Conservation (phyloP, 2,329 filamentous ascomycete genomes). For the Colletotrichum tropicale region DNA sequence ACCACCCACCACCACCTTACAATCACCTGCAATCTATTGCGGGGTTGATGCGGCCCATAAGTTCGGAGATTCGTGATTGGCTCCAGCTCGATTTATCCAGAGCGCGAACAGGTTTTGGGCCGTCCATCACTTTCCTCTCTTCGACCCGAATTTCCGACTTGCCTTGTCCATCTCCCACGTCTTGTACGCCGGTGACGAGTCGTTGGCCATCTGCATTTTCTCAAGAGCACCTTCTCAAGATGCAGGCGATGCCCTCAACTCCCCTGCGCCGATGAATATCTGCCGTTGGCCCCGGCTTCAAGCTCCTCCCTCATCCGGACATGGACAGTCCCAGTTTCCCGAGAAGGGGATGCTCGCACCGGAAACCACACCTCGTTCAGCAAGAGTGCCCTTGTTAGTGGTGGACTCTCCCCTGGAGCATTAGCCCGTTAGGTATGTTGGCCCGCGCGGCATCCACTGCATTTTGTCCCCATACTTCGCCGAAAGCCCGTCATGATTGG, state of each 20-base stretch:
- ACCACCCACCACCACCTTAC: background rate
- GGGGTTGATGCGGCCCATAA: background rate
- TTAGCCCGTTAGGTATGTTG: background rate
- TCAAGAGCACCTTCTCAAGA: background rate
- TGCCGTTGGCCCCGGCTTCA: slow-evolving; percentile 6
- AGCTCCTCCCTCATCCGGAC: background rate
- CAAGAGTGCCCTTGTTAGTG: background rate
- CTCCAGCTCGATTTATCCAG: background rate
- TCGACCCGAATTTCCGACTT: background rate
- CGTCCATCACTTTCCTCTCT: background rate
- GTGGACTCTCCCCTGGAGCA: background rate
- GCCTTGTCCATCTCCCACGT: background rate
- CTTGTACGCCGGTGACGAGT: background rate
- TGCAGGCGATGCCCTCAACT: background rate
- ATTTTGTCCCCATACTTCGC: background rate
- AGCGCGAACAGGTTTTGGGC: slow-evolving; percentile 1
- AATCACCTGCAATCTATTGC: background rate
- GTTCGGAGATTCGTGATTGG: background rate
- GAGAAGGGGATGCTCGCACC: background rate
- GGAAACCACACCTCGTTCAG: background rate
- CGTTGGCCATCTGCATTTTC: background rate
- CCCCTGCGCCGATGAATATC: slow-evolving; percentile 2
- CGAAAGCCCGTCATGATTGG: background rate
- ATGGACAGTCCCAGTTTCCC: background rate
- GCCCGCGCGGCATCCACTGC: background rate